Evolutionary conservation across 306 rosid genomes (phyloP).

Genomic region (Cucurbita moschata): DNA sequence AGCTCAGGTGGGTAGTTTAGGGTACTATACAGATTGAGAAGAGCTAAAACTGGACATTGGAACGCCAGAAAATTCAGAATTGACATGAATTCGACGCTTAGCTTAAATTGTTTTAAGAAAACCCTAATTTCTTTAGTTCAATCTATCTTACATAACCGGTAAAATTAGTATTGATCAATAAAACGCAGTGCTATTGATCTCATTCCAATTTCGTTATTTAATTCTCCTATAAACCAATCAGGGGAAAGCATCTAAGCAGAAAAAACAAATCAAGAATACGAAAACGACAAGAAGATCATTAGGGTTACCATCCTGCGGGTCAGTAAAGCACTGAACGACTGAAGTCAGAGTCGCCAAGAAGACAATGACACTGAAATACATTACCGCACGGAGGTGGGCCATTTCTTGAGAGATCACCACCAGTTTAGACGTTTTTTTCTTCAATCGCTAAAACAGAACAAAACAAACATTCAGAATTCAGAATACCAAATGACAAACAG

Average conservation of each 20-base stretch:
- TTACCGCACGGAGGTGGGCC: conserved; percentile 11
- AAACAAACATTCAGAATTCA: background rate
- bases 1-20: conserved; percentile 45
- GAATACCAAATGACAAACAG: background rate
- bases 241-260: background rate
- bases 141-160: too few relatives aligned
- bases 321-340: conserved; percentile 29
- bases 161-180: too few relatives aligned
- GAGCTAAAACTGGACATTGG: conserved; percentile 33
- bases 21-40: conserved; percentile 41
- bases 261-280: background rate
- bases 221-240: background rate
- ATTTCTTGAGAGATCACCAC: conserved; percentile 12
- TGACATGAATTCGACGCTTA: too few relatives aligned
- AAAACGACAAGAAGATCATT: background rate
- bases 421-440: background rate
- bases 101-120: too few relatives aligned
- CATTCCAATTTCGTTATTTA: background rate
- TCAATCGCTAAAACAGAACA: background rate
- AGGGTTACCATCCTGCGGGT: conserved; percentile 40
- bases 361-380: conserved; percentile 18
- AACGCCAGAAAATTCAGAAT: background rate
- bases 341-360: conserved; percentile 32
- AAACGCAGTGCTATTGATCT: too few relatives aligned
- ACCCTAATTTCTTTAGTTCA: too few relatives aligned